Conservation (phyloP, 1,284 basidiomycete species). For the Sanghuangporus baumii region DNA sequence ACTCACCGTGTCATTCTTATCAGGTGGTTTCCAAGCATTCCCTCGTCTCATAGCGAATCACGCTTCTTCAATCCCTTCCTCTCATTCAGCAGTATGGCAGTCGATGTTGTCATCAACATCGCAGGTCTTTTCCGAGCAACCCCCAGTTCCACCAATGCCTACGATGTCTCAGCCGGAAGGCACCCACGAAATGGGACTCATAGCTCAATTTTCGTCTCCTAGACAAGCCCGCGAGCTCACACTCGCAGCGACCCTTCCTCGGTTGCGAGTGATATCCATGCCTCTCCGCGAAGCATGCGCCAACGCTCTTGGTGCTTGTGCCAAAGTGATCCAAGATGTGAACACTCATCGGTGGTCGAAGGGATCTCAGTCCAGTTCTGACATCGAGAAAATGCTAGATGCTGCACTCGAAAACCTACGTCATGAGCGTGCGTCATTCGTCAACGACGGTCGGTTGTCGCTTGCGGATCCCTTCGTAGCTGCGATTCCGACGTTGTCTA, state of each 20-base stretch:
- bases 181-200: conserved; percentile 33
- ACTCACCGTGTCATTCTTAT: neutral
- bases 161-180: neutral
- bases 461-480: conserved; percentile 42
- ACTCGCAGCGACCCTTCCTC: conserved; percentile 42
- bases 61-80: neutral
- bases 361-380: conserved; percentile 18
- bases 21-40: neutral
- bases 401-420: conserved; percentile 31
- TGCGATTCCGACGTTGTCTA: conserved; percentile 24
- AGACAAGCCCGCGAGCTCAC: conserved; percentile 25
- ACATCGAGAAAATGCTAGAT: conserved; percentile 32
- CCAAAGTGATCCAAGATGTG: conserved; percentile 35
- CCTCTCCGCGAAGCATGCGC: conserved; percentile 36
- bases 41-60: neutral
- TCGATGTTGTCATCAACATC: neutral
- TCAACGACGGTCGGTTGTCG: conserved; percentile 32
- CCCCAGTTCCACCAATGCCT: neutral
- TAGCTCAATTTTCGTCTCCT: conserved; percentile 29
- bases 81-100: neutral
- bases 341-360: conserved; percentile 44
- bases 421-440: conserved; percentile 36
- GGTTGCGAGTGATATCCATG: conserved; percentile 37
- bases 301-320: conserved; percentile 29
- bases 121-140: conserved; percentile 15